These are phyloP conservation scores for Rhodotorula babjevae DNA, from an alignment of 768 basidiomycete genomes.

Conservation along the genomic window DNA sequence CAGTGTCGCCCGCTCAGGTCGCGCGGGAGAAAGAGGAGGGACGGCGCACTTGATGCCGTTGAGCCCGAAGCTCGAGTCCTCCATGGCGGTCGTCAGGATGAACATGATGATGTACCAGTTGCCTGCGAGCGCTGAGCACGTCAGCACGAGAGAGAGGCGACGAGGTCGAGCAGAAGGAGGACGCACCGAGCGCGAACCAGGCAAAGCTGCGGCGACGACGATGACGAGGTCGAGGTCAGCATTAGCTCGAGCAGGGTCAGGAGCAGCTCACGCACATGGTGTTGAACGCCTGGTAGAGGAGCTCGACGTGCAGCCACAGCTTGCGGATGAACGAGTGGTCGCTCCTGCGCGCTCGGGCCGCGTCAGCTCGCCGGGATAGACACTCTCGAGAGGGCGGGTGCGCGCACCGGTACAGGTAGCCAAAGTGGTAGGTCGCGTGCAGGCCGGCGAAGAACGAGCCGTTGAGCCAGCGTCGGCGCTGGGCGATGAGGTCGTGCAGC, in stretches of 20 bases:
- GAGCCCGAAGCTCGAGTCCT: slow-evolving; percentile 59
- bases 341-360: slow-evolving; percentile 87
- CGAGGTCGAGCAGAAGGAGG: not conserved
- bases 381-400: slow-evolving; percentile 68
- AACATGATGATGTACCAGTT: slow-evolving; percentile 5
- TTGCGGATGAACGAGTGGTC: slow-evolving; percentile 72
- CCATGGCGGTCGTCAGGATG: slow-evolving; percentile 67
- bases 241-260: no score
- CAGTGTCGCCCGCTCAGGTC: no score
- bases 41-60: slow-evolving; percentile 57
- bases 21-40: not conserved
- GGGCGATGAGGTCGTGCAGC: slow-evolving; percentile 71
- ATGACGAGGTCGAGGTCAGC: slow-evolving; percentile 59
- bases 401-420: slow-evolving; percentile 75
- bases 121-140: not conserved
- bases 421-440: slow-evolving; percentile 87
- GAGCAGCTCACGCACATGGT: no score
- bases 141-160: not conserved
- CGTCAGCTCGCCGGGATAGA: slow-evolving; percentile 73
- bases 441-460: slow-evolving; percentile 93
- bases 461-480: slow-evolving; percentile 48
- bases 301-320: slow-evolving; percentile 69
- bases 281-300: not conserved
- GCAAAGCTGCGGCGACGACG: not conserved
- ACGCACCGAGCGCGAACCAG: slow-evolving; percentile 30